Base-by-base conservation (phyloP, 1,284 basidiomycete species). In the Sporisorium scitamineum region DNA sequence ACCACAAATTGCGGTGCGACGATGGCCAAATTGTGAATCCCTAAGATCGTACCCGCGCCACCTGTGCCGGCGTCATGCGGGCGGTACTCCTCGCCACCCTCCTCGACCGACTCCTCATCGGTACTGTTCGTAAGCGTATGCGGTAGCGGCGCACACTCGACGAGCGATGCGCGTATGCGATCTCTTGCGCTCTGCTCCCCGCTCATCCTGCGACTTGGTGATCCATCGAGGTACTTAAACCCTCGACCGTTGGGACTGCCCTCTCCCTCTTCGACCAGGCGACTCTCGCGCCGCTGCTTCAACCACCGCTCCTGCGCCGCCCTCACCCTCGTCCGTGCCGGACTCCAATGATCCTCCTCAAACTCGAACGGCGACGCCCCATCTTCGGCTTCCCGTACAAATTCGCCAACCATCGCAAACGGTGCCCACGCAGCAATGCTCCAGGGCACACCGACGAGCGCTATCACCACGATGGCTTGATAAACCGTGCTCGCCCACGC, bases 41-140 rank as follows among this genome's bases (percentile, higher is more conserved):
- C 95, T 51, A 97, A 89, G 51, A 97, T 92, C 1, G 95, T 95
- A n/a, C 95, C 95, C 0, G 94, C 92, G 48, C 92, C 87, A 7
- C 59, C 57, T 1, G 61, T 16, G 90, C 89, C n/a, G 14, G 10
- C 22, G n/a, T 14, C 34, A 10, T 47, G 26, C n/a, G 26, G 22
- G 10, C 18, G 16, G 32, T 37, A 34, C 32, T 16, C 24, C 32
- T 37, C 44, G 10, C 3, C 42, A 29, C n/a, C 13, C 3, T 8
- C 42, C 16, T 32, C 42, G 31, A 48, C 3, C 37, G 56, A 58
- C 2, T 64, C 63, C 22, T 50, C 39, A 1, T n/a, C 26, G 3
- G 14, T 22, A 27, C 22, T 48, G 14, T 16, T 7, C 26, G 58
- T 37, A 1, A 62, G 31, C 5, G 54, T 53, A 13, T 47, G 44